Percentiles rank a stretch among this genome's conserved stretches.
These are phyloP conservation scores for Aspergillus steynii DNA, from an alignment of 495 filamentous ascomycete species.

Conservation along the genomic window DNA sequence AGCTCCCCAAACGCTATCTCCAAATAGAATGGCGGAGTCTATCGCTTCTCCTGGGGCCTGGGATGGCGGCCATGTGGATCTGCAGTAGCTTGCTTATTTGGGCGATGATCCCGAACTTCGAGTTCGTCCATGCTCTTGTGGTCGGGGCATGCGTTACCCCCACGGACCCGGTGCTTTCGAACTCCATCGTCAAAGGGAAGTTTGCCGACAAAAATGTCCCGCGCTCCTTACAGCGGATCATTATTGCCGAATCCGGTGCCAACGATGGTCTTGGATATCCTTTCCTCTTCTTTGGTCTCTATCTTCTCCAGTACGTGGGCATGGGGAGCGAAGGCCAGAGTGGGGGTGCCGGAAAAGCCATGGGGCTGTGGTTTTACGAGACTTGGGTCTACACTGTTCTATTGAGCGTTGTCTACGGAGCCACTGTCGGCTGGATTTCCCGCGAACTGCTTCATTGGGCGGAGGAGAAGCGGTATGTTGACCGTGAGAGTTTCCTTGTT, in stretches of 20 bases:
- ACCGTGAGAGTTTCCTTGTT: slow-evolving; percentile 87
- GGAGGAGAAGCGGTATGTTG: slow-evolving; percentile 78
- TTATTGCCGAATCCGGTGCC: slow-evolving; percentile 86
- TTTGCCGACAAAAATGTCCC: slow-evolving; percentile 91
- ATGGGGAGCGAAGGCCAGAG: slow-evolving; percentile 54
- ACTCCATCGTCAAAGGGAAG: slow-evolving; percentile 89
- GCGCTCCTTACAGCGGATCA: slow-evolving; percentile 77
- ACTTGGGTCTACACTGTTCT: slow-evolving; percentile 85
- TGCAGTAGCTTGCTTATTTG: slow-evolving; percentile 74
- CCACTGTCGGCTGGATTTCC: slow-evolving; percentile 73
- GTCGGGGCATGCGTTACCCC: slow-evolving; percentile 86
- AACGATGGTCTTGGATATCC: slow-evolving; percentile 96
- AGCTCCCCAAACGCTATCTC: slow-evolving; percentile 87
- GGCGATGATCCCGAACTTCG: slow-evolving; percentile 71
- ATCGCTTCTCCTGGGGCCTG: slow-evolving; percentile 74
- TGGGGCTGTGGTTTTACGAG: slow-evolving; percentile 83
- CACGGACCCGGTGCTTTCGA: slow-evolving; percentile 87
- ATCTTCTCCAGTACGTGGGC: slow-evolving; percentile 74
- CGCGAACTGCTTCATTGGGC: slow-evolving; percentile 83
- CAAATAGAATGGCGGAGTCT: slow-evolving; percentile 78
- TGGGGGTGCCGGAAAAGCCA: slow-evolving; percentile 65
- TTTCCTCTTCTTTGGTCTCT: slow-evolving; percentile 83
- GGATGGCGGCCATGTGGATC: slow-evolving; percentile 92
- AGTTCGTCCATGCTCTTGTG: slow-evolving; percentile 75
- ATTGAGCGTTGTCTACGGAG: slow-evolving; percentile 76